phyloP scores from a whole-genome alignment of 2,329 filamentous ascomycete species.

The Hypoxylon sp. region DNA sequence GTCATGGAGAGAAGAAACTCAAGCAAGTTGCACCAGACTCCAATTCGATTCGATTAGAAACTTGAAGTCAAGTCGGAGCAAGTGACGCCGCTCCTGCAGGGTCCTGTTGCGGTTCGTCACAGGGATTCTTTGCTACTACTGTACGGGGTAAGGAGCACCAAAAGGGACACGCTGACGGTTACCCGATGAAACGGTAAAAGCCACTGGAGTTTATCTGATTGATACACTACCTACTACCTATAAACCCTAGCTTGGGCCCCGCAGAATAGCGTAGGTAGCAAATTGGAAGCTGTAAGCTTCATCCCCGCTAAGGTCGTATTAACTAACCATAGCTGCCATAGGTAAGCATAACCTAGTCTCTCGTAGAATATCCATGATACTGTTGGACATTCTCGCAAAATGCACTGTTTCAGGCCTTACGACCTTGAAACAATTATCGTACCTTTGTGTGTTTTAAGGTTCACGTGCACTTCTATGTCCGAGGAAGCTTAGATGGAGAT shows the following conservation, averaged over 20 bases:
- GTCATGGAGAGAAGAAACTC: constrained; percentile 28
- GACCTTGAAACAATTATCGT: constrained; percentile 12
- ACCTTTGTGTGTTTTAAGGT: constrained; percentile 8
- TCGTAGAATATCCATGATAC: background rate
- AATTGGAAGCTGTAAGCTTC: constrained; percentile 22
- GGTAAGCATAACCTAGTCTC: background rate
- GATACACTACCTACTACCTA: background rate
- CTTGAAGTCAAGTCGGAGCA: constrained; percentile 22
- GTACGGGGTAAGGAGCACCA: background rate
- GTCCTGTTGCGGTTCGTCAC: constrained; percentile 23
- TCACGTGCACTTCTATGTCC: background rate
- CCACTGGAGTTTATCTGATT: background rate
- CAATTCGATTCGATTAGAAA: constrained; percentile 5
- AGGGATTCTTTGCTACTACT: background rate
- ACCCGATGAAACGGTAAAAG: constrained; percentile 24
- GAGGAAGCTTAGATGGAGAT: background rate
- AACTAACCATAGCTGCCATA: background rate
- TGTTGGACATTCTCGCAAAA: background rate
- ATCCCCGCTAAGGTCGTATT: constrained; percentile 40
- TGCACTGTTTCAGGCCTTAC: constrained; percentile 10
- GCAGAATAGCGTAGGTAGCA: constrained; percentile 2
- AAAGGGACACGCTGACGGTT: constrained; percentile 33
- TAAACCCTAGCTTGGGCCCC: constrained; percentile 15
- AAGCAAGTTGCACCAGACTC: constrained; percentile 1
- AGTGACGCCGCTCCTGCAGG: constrained; percentile 33